Evolutionary conservation across 2,329 filamentous ascomycete species (phyloP).

Genomic region (Pyrenophora graminea): DNA sequence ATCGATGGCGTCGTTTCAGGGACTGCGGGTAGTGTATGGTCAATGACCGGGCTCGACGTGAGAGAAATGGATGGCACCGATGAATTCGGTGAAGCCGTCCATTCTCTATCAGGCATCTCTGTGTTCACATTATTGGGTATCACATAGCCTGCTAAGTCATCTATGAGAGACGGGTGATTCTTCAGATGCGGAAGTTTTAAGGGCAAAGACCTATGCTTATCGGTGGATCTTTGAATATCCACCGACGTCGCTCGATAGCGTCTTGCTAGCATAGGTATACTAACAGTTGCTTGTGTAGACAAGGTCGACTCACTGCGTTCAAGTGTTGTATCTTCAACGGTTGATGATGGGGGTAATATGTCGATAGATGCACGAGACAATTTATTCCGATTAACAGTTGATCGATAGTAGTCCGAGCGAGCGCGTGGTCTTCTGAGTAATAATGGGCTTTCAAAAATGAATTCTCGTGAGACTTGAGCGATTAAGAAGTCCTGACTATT

Average conservation of each 20-base stretch:
- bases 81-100: background rate
- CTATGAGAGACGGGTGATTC: constrained; percentile 28
- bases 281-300: constrained; percentile 18
- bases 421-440: constrained; percentile 3
- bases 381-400: background rate
- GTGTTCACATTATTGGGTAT: constrained; percentile 16
- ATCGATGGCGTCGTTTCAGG: background rate
- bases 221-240: constrained; percentile 17
- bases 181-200: constrained; percentile 23
- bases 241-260: constrained; percentile 24
- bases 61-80: constrained; percentile 9
- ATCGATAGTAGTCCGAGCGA: constrained; percentile 3
- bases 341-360: constrained; percentile 6
- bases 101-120: background rate
- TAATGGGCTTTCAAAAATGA: background rate
- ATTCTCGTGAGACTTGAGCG: constrained; percentile 1
- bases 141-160: constrained; percentile 30
- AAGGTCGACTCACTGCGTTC: constrained; percentile 25
- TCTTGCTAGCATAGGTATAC: constrained; percentile 20
- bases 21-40: background rate
- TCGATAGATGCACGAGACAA: constrained; percentile 6
- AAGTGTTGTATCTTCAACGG: constrained; percentile 18
- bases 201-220: constrained; percentile 24
- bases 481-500: constrained; percentile 14
- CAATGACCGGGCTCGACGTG: constrained; percentile 5